Evolutionary conservation across 768 basidiomycete species (phyloP).

Genomic region (Boletellus ananas): DNA sequence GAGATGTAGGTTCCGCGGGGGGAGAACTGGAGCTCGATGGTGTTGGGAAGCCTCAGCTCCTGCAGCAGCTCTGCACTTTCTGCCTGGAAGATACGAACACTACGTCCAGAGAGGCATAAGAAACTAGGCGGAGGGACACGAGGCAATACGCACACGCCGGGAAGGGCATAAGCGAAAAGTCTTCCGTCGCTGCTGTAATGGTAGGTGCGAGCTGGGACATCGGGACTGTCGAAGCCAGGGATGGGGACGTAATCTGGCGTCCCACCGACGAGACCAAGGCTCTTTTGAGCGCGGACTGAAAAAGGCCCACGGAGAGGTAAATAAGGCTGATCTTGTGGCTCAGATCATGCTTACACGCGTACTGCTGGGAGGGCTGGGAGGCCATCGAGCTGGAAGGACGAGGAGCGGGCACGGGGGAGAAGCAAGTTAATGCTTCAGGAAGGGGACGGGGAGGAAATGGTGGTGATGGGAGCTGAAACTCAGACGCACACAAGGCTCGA

Average conservation of each 20-base stretch:
- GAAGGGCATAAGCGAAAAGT: slow-evolving; percentile 80
- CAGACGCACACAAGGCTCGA: neutral
- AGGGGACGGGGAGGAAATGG: slow-evolving; percentile 13
- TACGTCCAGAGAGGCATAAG: slow-evolving; percentile 27
- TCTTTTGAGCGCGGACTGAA: slow-evolving; percentile 92
- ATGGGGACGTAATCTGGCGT: slow-evolving; percentile 70
- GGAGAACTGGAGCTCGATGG: slow-evolving; percentile 86
- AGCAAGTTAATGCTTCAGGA: slow-evolving; percentile 84
- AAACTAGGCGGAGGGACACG: slow-evolving; percentile 12
- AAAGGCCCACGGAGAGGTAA: slow-evolving; percentile 16
- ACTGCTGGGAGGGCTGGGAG: slow-evolving; percentile 75
- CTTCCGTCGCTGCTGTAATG: slow-evolving; percentile 85
- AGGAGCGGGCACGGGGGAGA: slow-evolving; percentile 40
- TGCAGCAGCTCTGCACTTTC: slow-evolving; percentile 68
- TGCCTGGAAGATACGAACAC: slow-evolving; percentile 75
- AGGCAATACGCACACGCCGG: slow-evolving; percentile 55
- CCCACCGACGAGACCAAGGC: slow-evolving; percentile 79
- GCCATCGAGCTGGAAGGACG: slow-evolving; percentile 51
- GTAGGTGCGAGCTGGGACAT: slow-evolving; percentile 69
- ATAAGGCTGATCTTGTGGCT: slow-evolving; percentile 3
- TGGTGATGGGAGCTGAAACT: slow-evolving; percentile 23
- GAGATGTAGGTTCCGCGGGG: slow-evolving; percentile 91
- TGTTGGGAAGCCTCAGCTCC: slow-evolving; percentile 69
- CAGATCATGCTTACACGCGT: slow-evolving; percentile 61
- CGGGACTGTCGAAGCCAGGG: slow-evolving; percentile 61